These are phyloP conservation scores for Filobasidium uniguttulatum DNA, from an alignment of 1,284 basidiomycete species.

Conservation along the genomic window DNA sequence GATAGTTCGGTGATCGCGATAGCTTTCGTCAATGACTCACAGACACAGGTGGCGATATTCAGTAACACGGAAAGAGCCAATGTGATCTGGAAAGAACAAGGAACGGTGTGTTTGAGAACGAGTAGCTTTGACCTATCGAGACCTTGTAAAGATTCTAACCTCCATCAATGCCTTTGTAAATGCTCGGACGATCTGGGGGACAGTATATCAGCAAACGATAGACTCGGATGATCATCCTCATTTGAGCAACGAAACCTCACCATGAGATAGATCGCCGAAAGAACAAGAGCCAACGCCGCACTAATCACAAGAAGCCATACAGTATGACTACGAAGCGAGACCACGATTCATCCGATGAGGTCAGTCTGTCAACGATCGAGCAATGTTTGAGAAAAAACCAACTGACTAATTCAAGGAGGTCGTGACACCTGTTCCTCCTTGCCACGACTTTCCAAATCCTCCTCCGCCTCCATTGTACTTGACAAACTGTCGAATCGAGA, in stretches of 20 bases:
- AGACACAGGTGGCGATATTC: slow-evolving; percentile 47
- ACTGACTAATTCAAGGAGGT: slow-evolving; percentile 24
- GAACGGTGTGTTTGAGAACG: neutral
- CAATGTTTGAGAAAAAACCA: no score
- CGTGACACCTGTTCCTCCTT: slow-evolving; percentile 24
- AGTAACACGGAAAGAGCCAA: slow-evolving; percentile 54
- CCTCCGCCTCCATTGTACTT: slow-evolving; percentile 46
- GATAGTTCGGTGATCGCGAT: neutral
- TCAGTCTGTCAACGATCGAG: neutral
- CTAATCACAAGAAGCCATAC: slow-evolving; percentile 57
- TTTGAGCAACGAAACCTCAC: slow-evolving; percentile 15
- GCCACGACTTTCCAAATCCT: slow-evolving; percentile 21
- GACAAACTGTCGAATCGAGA: slow-evolving; percentile 51
- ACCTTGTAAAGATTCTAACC: neutral
- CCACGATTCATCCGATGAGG: neutral
- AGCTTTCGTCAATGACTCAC: slow-evolving; percentile 19
- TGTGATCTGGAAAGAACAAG: slow-evolving; percentile 43
- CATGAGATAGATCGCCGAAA: slow-evolving; percentile 32
- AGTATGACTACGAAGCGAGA: slow-evolving; percentile 34
- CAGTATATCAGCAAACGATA: neutral
- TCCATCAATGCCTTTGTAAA: slow-evolving; percentile 68
- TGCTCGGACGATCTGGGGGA: slow-evolving; percentile 44
- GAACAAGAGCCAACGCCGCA: slow-evolving; percentile 48
- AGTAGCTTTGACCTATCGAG: neutral
- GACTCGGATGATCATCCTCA: neutral